These are phyloP conservation scores for Triticum monococcum DNA, from an alignment of 176 grass and related monocot species.

Conservation along the genomic window DNA sequence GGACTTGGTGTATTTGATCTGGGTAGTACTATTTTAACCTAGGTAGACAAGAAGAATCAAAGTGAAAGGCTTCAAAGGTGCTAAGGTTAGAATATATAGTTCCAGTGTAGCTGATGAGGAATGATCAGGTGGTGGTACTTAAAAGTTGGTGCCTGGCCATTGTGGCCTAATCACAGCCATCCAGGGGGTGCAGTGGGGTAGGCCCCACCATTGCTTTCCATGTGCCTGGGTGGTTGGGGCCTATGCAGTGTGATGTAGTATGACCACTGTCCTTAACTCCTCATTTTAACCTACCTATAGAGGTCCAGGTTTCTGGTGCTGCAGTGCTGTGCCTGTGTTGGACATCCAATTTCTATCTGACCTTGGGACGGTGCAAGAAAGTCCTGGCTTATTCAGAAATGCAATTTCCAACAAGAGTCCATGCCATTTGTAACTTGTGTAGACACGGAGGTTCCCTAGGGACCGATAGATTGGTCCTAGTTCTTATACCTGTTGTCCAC, in stretches of 20 bases:
- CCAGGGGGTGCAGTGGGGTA: slow-evolving; percentile 28
- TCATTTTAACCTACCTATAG: slow-evolving; percentile 8
- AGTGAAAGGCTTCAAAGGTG: slow-evolving; percentile 41
- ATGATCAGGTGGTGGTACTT: slow-evolving; percentile 84
- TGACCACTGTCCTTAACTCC: slow-evolving; percentile 34
- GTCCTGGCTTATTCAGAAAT: not conserved
- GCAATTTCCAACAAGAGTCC: slow-evolving; percentile 26
- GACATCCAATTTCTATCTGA: slow-evolving; percentile 31
- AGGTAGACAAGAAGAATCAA: slow-evolving; percentile 87
- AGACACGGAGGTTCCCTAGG: slow-evolving; percentile 24
- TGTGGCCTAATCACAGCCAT: slow-evolving; percentile 77
- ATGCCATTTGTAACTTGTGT: slow-evolving; percentile 21
- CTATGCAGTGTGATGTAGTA: slow-evolving; percentile 33
- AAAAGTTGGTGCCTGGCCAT: slow-evolving; percentile 73
- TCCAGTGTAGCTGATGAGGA: slow-evolving; percentile 37
- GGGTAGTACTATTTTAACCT: slow-evolving; percentile 46
- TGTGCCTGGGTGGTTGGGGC: slow-evolving; percentile 44
- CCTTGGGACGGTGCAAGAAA: slow-evolving; percentile 31
- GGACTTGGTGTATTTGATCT: slow-evolving; percentile 46
- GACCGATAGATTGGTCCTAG: slow-evolving; percentile 17
- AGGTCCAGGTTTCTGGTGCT: slow-evolving; percentile 41
- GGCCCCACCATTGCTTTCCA: slow-evolving; percentile 47
- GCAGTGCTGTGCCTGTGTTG: slow-evolving; percentile 26
- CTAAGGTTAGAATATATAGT: slow-evolving; percentile 46
- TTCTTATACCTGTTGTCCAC: slow-evolving; percentile 34